Percentiles rank a stretch among this genome's conserved stretches.
Conservation (phyloP, 2,329 filamentous ascomycete species). For the Fusarium subtropicale region DNA sequence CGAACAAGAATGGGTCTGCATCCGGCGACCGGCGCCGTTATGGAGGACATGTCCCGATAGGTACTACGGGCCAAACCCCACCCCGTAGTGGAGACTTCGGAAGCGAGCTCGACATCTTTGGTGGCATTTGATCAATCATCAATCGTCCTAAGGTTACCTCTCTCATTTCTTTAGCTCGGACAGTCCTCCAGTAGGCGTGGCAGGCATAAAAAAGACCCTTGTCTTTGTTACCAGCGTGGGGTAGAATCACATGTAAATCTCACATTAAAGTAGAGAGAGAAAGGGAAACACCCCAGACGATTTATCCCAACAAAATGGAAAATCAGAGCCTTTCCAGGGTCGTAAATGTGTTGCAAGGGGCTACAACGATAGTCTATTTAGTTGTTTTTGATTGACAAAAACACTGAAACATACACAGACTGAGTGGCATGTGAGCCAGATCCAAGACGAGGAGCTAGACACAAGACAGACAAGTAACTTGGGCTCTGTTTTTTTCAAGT, state of each 20-base stretch:
- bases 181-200: slow-evolving; percentile 8
- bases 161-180: slow-evolving; percentile 24
- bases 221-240: slow-evolving; percentile 29
- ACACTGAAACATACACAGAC: background rate
- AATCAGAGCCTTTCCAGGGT: background rate
- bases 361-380: slow-evolving; percentile 2
- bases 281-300: slow-evolving; percentile 10
- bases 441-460: too few relatives aligned
- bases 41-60: slow-evolving; percentile 46
- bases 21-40: slow-evolving; percentile 41
- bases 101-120: slow-evolving; percentile 27
- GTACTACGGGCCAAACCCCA: slow-evolving; percentile 38
- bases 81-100: slow-evolving; percentile 43
- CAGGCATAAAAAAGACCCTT: slow-evolving; percentile 18
- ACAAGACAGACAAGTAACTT: background rate
- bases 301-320: slow-evolving; percentile 20
- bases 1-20: slow-evolving; percentile 33
- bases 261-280: background rate
- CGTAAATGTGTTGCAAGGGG: background rate
- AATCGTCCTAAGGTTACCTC: background rate
- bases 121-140: slow-evolving; percentile 3
- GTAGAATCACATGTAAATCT: slow-evolving; percentile 40
- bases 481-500: background rate
- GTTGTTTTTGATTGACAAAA: slow-evolving; percentile 10
- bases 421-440: background rate